Evolutionary conservation across 1,139 yeast species (phyloP), one percentile per base, ranked within the genome.

Genomic region (Meyerozyma guilliermondii): DNA sequence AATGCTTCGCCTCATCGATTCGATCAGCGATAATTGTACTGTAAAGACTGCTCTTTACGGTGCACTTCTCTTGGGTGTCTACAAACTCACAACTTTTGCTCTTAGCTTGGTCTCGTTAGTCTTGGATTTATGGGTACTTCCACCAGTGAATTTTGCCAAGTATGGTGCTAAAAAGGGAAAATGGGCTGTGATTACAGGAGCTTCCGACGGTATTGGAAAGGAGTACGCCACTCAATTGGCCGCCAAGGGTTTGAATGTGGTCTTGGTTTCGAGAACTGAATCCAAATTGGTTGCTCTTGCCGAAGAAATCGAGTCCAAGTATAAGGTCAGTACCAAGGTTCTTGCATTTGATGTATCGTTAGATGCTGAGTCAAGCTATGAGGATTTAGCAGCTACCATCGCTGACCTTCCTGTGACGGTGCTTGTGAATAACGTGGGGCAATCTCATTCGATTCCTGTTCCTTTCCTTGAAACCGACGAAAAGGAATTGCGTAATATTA

Each of bases 141-240:
- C 95, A 10, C 67, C 82, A 5, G 80, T 81, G 38, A 70, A 78
- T 58, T 81, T 76, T 58, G 56, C 59, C 41, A 82, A 79, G 60
- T 89, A 88, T 58, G 96, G 97, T n/a, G 68, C 71, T 36, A 73
- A 54, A 46, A 67, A 66, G 40, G 81, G 78, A 26, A 68, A 75
- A 43, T 88, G 96, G 95, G 97, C 97, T 7, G 85, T 92, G 28
- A 77, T 92, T 22, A 92, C 98, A 5, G 99, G 99, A 46, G 95
- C 98, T 5, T 87, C 97, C 40, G 98, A 92, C 62, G 98, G 99
- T 35, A 85, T 92, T 57, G 99, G 99, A 46, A 88, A 89, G 59
- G 96, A 92, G 61, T 92, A 78, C 58, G 83, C 96, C 1, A 59
- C 68, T 28, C 98, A 92, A 67, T 75, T 92, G 65, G 98, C 98